A percentile compares a stretch with the other conserved stretches of the same genome.
phyloP scores from a whole-genome alignment of 805 yeast species.

The Candida suzukii region DNA sequence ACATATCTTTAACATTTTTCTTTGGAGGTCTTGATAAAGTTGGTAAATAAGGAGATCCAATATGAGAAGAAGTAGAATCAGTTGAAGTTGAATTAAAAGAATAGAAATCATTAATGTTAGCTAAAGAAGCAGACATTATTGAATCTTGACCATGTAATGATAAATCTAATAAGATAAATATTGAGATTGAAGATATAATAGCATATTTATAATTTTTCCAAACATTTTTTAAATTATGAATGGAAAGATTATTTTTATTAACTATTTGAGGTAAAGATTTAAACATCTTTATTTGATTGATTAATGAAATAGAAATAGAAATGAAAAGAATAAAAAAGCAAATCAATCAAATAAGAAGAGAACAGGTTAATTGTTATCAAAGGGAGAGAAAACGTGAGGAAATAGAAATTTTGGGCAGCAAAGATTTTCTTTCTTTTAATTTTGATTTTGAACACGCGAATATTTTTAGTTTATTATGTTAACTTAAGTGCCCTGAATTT shows the following conservation, averaged over 20 bases:
- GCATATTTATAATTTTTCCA: conserved; percentile 2
- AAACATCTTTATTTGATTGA: neutral
- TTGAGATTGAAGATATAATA: neutral
- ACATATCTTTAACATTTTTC: conserved; percentile 22
- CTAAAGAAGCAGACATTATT: neutral
- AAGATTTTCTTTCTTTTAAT: no score
- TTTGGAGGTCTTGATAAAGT: conserved; percentile 12
- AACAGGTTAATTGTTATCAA: no score
- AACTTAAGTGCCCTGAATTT: no score
- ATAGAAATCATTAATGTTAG: neutral
- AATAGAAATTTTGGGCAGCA: no score
- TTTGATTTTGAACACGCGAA: no score
- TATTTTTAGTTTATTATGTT: no score
- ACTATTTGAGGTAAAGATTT: neutral
- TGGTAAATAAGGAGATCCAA: neutral
- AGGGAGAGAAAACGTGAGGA: no score
- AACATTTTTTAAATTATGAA: neutral
- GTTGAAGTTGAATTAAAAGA: neutral
- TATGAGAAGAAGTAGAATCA: neutral
- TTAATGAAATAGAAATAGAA: no score
- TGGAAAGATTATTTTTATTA: neutral
- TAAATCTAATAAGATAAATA: conserved; percentile 1
- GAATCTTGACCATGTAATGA: conserved; percentile 1
- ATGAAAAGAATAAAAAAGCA: no score
- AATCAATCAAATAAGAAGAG: no score